Evolutionary conservation across 2,329 filamentous ascomycete species (phyloP), one percentile per base, ranked within the genome.

Genomic region (Knufia fluminis): DNA sequence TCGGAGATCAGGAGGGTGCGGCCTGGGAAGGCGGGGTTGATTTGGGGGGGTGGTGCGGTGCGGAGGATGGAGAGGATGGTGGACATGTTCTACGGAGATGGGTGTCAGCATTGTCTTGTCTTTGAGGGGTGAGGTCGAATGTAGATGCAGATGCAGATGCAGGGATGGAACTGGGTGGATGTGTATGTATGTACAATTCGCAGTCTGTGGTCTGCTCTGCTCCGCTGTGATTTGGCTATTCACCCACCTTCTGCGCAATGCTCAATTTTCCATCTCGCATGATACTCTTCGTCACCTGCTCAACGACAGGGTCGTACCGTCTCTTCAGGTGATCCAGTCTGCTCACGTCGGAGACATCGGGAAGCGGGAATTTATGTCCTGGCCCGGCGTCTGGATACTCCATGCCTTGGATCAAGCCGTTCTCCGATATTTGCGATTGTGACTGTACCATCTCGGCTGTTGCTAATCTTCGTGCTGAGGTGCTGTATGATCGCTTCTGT

Each of bases 191-290:
- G n/a, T n/a, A n/a, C n/a, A n/a, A 23, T 41, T 41, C 20, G 17
- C 22, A 22, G 17, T 41, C 28, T 31, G 28, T 36, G 33, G 16
- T 32, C n/a, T 45, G 24, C 42, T 43, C 14, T 26, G 20, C 40
- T 42, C 22, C 14, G 40, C 23, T 28, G 6, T 28, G 26, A 6
- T 28, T 42, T 20, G 10, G n/a, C 45, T 48, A 50, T 50, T 46
- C 46, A 44, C 60, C 40, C 75, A 94, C 89, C 72, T 82, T 81
- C 68, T 98, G 88, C n/a, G 92, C 92, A 66, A 79, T 77, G 62
- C 84, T 85, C 65, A 94, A 79, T 73, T 96, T 94, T 59, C 92
- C 92, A 68, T 97, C 79, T 60, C 76, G 75, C 91, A 97, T 98
- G 55, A 98, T 69, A 59, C 95, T 74, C 64, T 89, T 90, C 16